phyloP scores from a whole-genome alignment of 257 asterid species.

The Parsonsia alboflavescens region DNA sequence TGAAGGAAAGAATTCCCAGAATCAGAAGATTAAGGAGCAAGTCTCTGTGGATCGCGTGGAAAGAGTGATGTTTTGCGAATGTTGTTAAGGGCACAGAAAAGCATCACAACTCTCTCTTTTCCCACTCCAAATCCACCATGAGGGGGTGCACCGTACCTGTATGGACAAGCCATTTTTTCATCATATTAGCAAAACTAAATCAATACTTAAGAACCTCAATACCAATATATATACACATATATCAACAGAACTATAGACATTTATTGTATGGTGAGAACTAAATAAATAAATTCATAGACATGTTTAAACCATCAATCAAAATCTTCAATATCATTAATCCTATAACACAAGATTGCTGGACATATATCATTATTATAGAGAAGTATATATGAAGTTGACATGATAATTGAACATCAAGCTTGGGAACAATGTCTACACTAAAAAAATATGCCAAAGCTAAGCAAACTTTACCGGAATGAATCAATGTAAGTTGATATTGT shows the following conservation, averaged over 20 bases:
- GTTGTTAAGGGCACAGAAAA: constrained; percentile 78
- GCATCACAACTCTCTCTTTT: constrained; percentile 87
- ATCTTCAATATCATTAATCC: too few species aligned
- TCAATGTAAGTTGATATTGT: constrained; percentile 79
- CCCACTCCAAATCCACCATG: constrained; percentile 98
- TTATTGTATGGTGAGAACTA: too few species aligned
- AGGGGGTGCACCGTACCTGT: constrained; percentile 76
- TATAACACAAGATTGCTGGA: too few species aligned
- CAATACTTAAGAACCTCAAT: too few species aligned
- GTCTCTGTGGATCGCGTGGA: constrained; percentile 86
- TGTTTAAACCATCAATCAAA: too few species aligned
- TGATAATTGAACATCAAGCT: too few species aligned
- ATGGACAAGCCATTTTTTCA: neutral
- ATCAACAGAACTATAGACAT: too few species aligned
- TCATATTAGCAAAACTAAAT: neutral
- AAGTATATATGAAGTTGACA: too few species aligned
- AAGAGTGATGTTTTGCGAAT: constrained; percentile 77
- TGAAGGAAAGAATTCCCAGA: too few species aligned
- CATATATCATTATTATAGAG: too few species aligned
- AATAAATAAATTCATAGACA: too few species aligned
- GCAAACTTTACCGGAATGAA: constrained; percentile 56
- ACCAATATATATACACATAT: too few species aligned
- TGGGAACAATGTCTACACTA: neutral
- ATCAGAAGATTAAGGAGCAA: constrained; percentile 40
- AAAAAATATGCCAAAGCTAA: neutral